Percentiles rank a stretch among this genome's conserved stretches.
phyloP scores from a whole-genome alignment of 352 stramenopile genomes.

The Blastocystis sp. region DNA sequence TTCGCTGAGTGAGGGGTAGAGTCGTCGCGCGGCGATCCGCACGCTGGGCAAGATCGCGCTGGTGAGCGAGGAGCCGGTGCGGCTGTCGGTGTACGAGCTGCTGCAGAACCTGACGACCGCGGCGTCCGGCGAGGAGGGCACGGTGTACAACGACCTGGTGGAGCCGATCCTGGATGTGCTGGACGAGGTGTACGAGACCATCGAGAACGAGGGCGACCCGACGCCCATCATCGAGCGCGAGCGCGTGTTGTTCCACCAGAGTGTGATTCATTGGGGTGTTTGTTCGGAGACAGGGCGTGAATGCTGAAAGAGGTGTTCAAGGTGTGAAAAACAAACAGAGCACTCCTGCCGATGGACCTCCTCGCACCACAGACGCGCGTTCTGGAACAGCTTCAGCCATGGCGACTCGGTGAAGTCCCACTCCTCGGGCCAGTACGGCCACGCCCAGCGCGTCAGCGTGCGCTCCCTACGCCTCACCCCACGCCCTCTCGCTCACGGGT shows the following conservation, averaged over 20 bases:
- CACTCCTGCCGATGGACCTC: background rate
- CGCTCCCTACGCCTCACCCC: conserved; percentile 77
- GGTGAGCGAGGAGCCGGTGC: conserved; percentile 53
- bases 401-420: conserved; percentile 83
- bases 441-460: conserved; percentile 94
- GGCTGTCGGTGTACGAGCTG: conserved; percentile 59
- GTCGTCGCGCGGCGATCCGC: conserved; percentile 50
- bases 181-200: conserved; percentile 40
- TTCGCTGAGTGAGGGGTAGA: background rate
- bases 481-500: conserved; percentile 76
- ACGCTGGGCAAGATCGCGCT: conserved; percentile 63
- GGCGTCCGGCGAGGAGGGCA: conserved; percentile 7
- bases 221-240: conserved; percentile 27
- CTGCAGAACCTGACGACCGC: conserved; percentile 59
- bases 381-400: conserved; percentile 97
- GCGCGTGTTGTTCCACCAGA: conserved; percentile 46
- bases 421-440: conserved; percentile 86
- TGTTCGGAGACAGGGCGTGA: background rate
- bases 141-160: conserved; percentile 64
- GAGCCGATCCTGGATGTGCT: conserved; percentile 65
- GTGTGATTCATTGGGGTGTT: conserved; percentile 18
- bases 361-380: conserved; percentile 92
- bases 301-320: no score
- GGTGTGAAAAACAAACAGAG: background rate
- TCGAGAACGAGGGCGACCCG: conserved; percentile 49